Percentiles rank a stretch among this genome's conserved stretches.
These are phyloP conservation scores for Geoglossum glabrum DNA, from an alignment of 495 filamentous ascomycete species.

Conservation along the genomic window DNA sequence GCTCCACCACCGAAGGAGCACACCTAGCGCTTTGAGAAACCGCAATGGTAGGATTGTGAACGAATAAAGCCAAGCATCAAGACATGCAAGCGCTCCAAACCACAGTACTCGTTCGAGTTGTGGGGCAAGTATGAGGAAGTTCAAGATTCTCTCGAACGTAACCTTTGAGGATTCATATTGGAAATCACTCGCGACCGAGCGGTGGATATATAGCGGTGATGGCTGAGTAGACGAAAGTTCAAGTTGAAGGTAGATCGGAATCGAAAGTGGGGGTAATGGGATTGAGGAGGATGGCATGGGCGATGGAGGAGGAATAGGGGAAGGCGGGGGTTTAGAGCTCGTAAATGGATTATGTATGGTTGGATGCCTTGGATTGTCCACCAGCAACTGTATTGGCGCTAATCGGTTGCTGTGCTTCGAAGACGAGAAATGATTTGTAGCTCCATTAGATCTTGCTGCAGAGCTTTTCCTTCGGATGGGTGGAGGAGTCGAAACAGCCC, in stretches of 20 bases:
- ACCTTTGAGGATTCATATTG: constrained; percentile 93
- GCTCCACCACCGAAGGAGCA: constrained; percentile 55
- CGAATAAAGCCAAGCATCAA: constrained; percentile 94
- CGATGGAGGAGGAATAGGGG: constrained; percentile 27
- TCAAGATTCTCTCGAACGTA: constrained; percentile 81
- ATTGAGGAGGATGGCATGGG: constrained; percentile 43
- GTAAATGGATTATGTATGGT: constrained; percentile 9
- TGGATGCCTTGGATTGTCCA: constrained; percentile 19
- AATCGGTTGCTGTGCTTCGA: constrained; percentile 6
- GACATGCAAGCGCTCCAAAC: constrained; percentile 75
- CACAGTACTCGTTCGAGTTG: constrained; percentile 68
- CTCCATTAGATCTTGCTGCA: constrained; percentile 6
- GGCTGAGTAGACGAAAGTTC: constrained; percentile 66
- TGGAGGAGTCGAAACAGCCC: constrained; percentile 20
- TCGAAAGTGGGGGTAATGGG: constrained; percentile 65
- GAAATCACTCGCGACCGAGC: constrained; percentile 47
- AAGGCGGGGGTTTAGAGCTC: neutral
- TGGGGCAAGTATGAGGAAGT: constrained; percentile 65
- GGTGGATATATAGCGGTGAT: constrained; percentile 75
- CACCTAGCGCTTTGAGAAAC: constrained; percentile 62
- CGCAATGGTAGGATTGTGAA: constrained; percentile 87
- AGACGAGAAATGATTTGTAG: constrained; percentile 5
- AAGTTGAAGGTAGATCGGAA: constrained; percentile 74
- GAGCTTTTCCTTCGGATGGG: constrained; percentile 19
- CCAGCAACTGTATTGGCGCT: constrained; percentile 17